Evolutionary conservation across 2,329 filamentous ascomycete species (phyloP).

Genomic region (Calonectria ilicicola): DNA sequence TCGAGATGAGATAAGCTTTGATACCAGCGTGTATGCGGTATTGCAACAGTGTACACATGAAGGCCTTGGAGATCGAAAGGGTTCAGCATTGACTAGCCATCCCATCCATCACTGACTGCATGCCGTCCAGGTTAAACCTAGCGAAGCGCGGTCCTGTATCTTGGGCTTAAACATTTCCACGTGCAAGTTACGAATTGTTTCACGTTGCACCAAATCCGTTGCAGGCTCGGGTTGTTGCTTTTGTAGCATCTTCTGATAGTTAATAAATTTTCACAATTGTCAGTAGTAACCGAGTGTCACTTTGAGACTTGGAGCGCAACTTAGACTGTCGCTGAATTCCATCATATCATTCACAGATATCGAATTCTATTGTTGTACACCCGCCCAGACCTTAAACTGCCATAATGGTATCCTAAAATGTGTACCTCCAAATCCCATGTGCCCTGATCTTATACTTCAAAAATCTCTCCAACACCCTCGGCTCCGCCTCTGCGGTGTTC

Average conservation of each 20-base stretch:
- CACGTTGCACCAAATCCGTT: too few relatives aligned
- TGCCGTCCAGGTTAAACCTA: too few relatives aligned
- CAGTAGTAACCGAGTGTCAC: not conserved
- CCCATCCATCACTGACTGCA: too few relatives aligned
- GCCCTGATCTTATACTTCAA: slow-evolving; percentile 63
- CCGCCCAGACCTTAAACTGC: not conserved
- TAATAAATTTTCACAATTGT: not conserved
- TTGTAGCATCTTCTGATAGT: not conserved
- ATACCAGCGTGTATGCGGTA: too few relatives aligned
- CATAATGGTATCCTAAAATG: slow-evolving; percentile 36
- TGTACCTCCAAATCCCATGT: not conserved
- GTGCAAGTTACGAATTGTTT: too few relatives aligned
- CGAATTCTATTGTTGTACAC: slow-evolving; percentile 26
- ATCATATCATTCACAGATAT: slow-evolving; percentile 5
- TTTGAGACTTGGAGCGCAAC: not conserved
- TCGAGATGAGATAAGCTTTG: too few relatives aligned
- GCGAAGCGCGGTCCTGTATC: too few relatives aligned
- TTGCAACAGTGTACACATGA: too few relatives aligned
- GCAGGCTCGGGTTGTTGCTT: too few relatives aligned
- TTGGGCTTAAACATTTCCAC: too few relatives aligned
- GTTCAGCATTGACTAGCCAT: too few relatives aligned
- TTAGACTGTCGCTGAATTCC: not conserved
- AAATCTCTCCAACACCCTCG: slow-evolving; percentile 72
- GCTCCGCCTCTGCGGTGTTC: slow-evolving; percentile 68
- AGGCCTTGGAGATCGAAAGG: too few relatives aligned